These are phyloP conservation scores for Irpex lacteus DNA, from an alignment of 1,284 basidiomycete species.

Conservation along the genomic window DNA sequence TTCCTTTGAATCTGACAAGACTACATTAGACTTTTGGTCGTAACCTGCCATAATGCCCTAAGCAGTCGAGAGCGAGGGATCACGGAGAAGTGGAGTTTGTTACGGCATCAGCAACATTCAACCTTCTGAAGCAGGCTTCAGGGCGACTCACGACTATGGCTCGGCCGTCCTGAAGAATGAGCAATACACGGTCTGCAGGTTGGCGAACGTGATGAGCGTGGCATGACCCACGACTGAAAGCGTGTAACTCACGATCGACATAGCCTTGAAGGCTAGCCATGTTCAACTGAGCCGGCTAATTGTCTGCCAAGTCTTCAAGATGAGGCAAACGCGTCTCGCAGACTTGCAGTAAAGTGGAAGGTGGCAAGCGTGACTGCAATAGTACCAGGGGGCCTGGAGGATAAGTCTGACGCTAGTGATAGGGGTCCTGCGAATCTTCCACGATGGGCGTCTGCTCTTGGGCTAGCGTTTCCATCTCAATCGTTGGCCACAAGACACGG, in stretches of 20 bases:
- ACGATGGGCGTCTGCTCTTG: neutral
- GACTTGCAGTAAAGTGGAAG: neutral
- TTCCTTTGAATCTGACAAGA: slow-evolving; percentile 88
- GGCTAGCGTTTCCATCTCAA: neutral
- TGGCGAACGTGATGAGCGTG: neutral
- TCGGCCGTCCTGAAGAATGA: slow-evolving; percentile 90
- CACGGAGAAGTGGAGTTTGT: neutral
- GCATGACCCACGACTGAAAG: neutral
- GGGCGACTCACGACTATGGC: slow-evolving; percentile 71
- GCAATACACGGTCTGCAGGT: slow-evolving; percentile 73
- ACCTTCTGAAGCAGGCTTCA: neutral
- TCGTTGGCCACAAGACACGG: neutral
- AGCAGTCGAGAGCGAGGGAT: neutral
- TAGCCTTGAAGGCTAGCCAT: slow-evolving; percentile 87
- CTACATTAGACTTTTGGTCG: slow-evolving; percentile 92
- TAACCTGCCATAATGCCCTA: slow-evolving; percentile 88
- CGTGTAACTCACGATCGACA: slow-evolving; percentile 64
- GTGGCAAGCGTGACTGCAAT: neutral
- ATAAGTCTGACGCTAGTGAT: neutral
- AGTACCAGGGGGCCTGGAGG: neutral
- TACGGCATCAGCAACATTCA: slow-evolving; percentile 1
- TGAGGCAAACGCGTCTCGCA: neutral
- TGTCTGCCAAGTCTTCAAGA: neutral
- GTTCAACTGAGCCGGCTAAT: slow-evolving; percentile 17
- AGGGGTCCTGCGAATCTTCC: neutral